Evolutionary conservation across 306 rosid species (phyloP).

Genomic region (Cucurbita maxima): DNA sequence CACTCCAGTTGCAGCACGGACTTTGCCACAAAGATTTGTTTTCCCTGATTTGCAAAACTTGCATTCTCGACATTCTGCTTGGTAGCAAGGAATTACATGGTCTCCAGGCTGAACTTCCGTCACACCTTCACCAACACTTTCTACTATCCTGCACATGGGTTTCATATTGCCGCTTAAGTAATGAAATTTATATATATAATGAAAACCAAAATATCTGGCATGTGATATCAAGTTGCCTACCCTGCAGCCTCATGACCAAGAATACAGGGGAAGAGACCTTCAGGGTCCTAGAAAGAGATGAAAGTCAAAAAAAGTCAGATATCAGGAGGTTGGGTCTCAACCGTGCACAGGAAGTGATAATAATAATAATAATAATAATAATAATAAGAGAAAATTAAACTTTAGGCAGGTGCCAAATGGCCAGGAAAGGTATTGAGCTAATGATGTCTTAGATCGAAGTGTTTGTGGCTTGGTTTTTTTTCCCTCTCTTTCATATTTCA

Average conservation of each 20-base stretch:
- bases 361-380: neutral
- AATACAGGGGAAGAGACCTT: constrained; percentile 92
- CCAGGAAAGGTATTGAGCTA: neutral
- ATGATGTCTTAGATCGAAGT: neutral
- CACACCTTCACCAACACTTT: constrained; percentile 92
- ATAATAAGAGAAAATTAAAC: too few relatives aligned
- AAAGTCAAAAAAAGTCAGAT: neutral
- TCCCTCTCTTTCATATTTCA: neutral
- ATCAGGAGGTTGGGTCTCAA: neutral
- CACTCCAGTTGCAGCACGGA: constrained; percentile 76
- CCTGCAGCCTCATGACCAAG: constrained; percentile 86
- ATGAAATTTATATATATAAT: neutral
- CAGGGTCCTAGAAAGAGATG: constrained; percentile 56
- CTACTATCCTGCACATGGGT: constrained; percentile 49
- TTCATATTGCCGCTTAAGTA: neutral
- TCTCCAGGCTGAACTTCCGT: constrained; percentile 71
- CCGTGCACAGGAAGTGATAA: neutral
- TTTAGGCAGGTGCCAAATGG: neutral
- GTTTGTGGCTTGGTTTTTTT: neutral
- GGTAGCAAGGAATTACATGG: constrained; percentile 93
- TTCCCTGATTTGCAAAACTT: constrained; percentile 95
- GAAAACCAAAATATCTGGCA: neutral
- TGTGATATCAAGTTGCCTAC: constrained; percentile 1
- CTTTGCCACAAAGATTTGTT: constrained; percentile 90
- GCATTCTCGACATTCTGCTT: constrained; percentile 91